These are phyloP conservation scores for Euphorbia celastroides DNA, from an alignment of 441 rosid genomes.

Conservation along the genomic window DNA sequence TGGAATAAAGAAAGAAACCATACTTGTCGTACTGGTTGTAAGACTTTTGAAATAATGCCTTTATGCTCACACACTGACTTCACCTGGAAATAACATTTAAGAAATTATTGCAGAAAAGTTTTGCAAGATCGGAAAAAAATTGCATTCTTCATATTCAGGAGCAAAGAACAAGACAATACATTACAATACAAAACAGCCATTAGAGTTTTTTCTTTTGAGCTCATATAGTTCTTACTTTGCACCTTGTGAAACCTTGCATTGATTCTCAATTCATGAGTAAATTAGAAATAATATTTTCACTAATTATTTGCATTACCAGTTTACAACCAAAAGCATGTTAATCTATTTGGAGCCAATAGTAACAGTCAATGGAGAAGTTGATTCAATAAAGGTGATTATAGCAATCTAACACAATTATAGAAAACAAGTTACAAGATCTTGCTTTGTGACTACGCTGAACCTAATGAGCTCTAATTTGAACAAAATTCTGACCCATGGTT, in stretches of 20 bases:
- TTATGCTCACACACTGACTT: constrained; percentile 57
- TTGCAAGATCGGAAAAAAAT: not conserved
- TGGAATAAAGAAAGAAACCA: constrained; percentile 6
- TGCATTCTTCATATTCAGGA: not conserved
- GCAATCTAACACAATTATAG: not conserved
- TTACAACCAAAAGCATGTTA: not conserved
- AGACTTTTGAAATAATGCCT: constrained; percentile 84
- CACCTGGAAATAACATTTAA: constrained; percentile 37
- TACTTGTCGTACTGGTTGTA: constrained; percentile 85
- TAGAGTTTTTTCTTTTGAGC: too few species aligned
- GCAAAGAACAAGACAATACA: not conserved
- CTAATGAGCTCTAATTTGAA: not conserved
- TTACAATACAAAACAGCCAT: not conserved
- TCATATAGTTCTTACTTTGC: too few species aligned
- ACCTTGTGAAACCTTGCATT: not conserved
- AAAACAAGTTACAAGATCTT: not conserved
- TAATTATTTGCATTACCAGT: not conserved
- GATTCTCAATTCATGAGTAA: not conserved
- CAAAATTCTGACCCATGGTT: too few species aligned
- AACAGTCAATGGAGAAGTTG: not conserved
- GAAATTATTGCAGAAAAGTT: not conserved
- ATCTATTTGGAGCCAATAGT: not conserved
- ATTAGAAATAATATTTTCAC: not conserved
- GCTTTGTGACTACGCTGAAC: not conserved
- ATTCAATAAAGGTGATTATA: too few species aligned